Evolutionary conservation across 164 flowering plant species (phyloP), one percentile per base, ranked within the genome.

Genomic region (Kalanchoe fedtschenkoi): DNA sequence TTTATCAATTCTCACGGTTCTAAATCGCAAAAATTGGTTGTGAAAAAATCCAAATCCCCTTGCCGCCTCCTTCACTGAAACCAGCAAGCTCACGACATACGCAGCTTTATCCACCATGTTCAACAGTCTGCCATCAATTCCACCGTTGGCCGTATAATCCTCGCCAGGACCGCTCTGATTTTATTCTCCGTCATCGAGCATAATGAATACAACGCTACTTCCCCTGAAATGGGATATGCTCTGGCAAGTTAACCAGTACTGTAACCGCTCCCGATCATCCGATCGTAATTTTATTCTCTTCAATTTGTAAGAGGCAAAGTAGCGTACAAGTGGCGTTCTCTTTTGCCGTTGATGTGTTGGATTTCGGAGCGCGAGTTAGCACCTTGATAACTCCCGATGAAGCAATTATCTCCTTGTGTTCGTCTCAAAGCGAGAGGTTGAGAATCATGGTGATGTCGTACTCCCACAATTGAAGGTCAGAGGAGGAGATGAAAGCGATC

Each of bases 281-380:
- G 69, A 88, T 88, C 17, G 74, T 65, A 26, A 58, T 33, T 72
- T 88, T 88, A 70, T 78, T 78, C 65, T 83, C 87, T 39, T 87
- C 96, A 0, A 76, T 8, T 55, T 83, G 86, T 24, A 92, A 81
- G 1, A 91, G 77, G 11, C 95, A 78, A 11, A 88, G 83, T 58
- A 91, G 78, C 58, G 97, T 95, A 57, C 95, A 88, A 2, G 97
- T 96, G 0, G 97, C 76, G 84, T 88, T 91, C 75, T 91, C 96
- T 61, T 73, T 79, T 6, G 95, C 80, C n/a, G 87, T 83, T 8
- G 89, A 8, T 1, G 87, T 83, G 15, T 96, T 96, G 9, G 69
- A 35, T 41, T 61, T 77, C 21, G 89, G 71, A 16, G 92, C 88
- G 61, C 74, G 66, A 2, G 85, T 84, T 0, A 91, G 68, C 16